Base-by-base conservation (phyloP, 257 asterid genomes). In the Rauvolfia tetraphylla region DNA sequence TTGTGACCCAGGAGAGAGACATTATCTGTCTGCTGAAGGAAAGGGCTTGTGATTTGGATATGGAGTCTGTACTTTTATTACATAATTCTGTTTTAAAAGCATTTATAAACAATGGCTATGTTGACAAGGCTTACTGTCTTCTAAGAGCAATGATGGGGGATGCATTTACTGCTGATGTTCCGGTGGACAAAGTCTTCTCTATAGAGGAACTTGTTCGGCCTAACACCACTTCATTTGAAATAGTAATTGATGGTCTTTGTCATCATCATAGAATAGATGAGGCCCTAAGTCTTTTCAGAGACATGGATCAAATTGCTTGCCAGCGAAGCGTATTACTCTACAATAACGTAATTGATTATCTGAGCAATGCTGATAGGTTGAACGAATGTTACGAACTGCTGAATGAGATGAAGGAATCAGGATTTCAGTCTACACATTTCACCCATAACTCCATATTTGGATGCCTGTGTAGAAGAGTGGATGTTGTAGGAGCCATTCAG, bases 381-480 rank as follows among this genome's bases (percentile, higher is more conserved):
- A 57, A 51, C 31, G 92, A 87, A 62, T 87, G 98, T 78, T 81
- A 87, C 77, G 76, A 82, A 74, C 90, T 94, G 48, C 80, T 90
- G 76, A 84, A 78, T 79, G 86, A 85, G 89, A 90, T 94, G 96
- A 91, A 89, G 78, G 81, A 78, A 62, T 81, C 89, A 42, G 95
- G 86, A 80, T 76, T 85, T 63, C 86, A 76, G 85, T 96, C 98
- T 1, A 90, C 97, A 38, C 92, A 92, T 76, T 94, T 88, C 82
- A 94, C 98, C 74, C 87, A 83, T 86, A 94, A 92, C 76, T 88
- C 97, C 81, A 88, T 94, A 79, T 84, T 92, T 76, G 90, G 92
- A 80, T 89, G 96, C 89, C 84, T 92, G 68, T 94, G 98, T 74
- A 84, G 89, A 78, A 83, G 79, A 80, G 82, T 62, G 59, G 93